Evolutionary conservation across 306 rosid genomes (phyloP).

Genomic region (Hylodesmum podocarpum): DNA sequence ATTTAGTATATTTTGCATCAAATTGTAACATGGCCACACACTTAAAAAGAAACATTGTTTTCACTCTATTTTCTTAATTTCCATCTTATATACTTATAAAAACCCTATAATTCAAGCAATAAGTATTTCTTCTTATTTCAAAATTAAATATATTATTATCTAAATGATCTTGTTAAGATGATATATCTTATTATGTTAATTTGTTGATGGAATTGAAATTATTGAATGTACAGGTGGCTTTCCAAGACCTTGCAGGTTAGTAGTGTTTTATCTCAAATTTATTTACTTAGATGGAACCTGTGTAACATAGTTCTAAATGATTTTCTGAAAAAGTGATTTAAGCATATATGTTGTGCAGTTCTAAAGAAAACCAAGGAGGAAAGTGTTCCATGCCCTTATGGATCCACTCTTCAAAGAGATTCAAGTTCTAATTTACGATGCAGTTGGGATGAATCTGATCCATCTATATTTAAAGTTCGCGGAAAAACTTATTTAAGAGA

Average conservation of each 20-base stretch:
- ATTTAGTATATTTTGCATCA: not conserved
- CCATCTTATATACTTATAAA: not conserved
- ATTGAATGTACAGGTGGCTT: conserved; percentile 38
- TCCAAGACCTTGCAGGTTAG: conserved; percentile 63
- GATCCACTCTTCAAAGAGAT: conserved; percentile 63
- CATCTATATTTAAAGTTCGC: conserved; percentile 64
- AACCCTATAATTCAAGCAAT: not conserved
- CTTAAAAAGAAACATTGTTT: not conserved
- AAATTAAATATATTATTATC: not conserved
- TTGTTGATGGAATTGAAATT: conserved; percentile 10
- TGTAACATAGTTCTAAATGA: not conserved
- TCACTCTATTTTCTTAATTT: not conserved
- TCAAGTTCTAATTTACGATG: conserved; percentile 45
- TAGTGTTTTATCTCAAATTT: not conserved
- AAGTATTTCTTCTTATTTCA: not conserved
- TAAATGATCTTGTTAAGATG: not conserved
- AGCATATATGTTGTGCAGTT: conserved; percentile 39
- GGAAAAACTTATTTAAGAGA: conserved; percentile 55
- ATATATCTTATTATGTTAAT: not conserved
- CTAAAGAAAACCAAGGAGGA: conserved; percentile 59
- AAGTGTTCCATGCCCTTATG: conserved; percentile 35
- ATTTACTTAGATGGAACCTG: not conserved
- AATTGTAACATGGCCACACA: not conserved
- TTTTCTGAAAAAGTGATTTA: not conserved
- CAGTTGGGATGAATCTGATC: conserved; percentile 60